Conservation (phyloP, 2,329 filamentous ascomycete genomes). For the Aspergillus ochraceoroseus region DNA sequence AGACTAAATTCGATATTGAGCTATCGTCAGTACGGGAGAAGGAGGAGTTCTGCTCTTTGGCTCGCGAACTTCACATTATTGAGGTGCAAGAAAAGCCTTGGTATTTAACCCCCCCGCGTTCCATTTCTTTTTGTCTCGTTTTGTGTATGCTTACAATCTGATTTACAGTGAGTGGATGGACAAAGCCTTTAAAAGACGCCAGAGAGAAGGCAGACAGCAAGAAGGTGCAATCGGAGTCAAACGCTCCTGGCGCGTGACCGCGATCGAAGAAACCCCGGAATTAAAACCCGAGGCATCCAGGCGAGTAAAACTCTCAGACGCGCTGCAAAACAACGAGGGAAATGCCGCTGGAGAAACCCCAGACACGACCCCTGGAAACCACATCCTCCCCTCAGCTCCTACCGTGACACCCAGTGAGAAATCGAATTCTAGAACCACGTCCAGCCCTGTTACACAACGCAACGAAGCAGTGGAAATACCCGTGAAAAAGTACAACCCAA, state of each 20-base stretch:
- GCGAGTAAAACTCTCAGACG: constrained; percentile 31
- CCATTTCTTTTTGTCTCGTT: neutral
- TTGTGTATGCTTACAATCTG: constrained; percentile 9
- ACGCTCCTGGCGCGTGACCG: constrained; percentile 12
- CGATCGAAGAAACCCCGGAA: constrained; percentile 10
- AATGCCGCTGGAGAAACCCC: constrained; percentile 9
- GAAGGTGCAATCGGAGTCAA: constrained; percentile 15
- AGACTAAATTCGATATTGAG: constrained; percentile 29
- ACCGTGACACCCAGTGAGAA: constrained; percentile 1
- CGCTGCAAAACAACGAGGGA: constrained; percentile 25
- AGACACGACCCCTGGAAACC: constrained; percentile 5
- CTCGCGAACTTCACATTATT: constrained; percentile 13
- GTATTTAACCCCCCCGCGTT: constrained; percentile 18
- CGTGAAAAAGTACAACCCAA: constrained; percentile 26
- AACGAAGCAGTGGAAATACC: constrained; percentile 24
- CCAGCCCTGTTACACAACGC: constrained; percentile 10
- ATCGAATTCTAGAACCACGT: constrained; percentile 8
- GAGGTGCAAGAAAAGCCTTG: constrained; percentile 20
- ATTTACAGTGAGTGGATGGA: constrained; percentile 33
- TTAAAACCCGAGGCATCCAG: constrained; percentile 16
- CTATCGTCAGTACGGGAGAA: constrained; percentile 23
- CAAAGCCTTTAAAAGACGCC: constrained; percentile 25
- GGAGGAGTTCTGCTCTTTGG: constrained; percentile 18
- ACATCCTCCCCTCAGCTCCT: constrained; percentile 6
- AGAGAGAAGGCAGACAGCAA: constrained; percentile 8